Evolutionary conservation across 305 asterid genomes (phyloP), one percentile per base, ranked within the genome.

Genomic region (Coffea humblotiana): DNA sequence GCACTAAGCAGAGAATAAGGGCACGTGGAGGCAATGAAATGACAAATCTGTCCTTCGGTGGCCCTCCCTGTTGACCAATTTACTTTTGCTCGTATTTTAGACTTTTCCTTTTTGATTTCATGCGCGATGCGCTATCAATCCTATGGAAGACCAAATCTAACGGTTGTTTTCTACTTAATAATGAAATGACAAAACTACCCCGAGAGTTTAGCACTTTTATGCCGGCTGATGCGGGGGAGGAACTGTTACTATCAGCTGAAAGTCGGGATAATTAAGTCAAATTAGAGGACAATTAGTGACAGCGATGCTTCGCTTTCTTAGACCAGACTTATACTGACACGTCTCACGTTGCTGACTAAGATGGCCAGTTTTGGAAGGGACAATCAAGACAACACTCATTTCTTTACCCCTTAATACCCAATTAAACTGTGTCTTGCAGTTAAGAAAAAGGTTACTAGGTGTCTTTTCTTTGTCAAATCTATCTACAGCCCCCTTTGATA

Each of bases 141-240:
- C 14, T 16, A 32, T 32, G 47, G 19, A 61, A 71, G 68, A 71
- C 68, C 81, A 64, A 71, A 79, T 82, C 84, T 40, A 67, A 23
- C 64, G 14, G 76, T 6, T 64, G 48, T 45, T 63, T 78, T 78
- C 83, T 82, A 81, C 11, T 48, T 63, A 64, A 63, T 16, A 8
- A 3, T 43, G 67, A 89, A 88, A 89, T 74, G 91, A 87, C 93
- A 86, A 85, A 87, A 80, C 85, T 83, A 27, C 87, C 91, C 90
- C 83, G 72, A 65, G 54, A 47, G 72, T 79, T 78, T 69, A 75
- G 86, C 87, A 54, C 78, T 52, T 73, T 66, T 79, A 63, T 68
- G 88, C 84, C 88, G 83, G 15, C 76, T 68, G 68, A 81, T 84
- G 77, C 90, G 89, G 90, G 77, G 43, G 61, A 7, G 54, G 54